Conservation (phyloP, 257 asterid genomes). For the Solanum etuberosum region DNA sequence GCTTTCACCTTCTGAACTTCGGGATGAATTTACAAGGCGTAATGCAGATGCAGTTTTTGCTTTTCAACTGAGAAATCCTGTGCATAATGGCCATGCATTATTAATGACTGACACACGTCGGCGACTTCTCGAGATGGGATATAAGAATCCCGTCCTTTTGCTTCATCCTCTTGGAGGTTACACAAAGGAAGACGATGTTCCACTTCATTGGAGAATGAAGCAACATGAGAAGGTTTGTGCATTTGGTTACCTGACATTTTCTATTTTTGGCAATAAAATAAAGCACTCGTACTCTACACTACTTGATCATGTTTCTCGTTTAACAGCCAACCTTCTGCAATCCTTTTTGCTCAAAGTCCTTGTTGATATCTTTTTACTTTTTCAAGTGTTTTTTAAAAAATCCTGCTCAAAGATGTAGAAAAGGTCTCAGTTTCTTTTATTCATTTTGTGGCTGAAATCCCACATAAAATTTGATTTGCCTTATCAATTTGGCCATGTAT, state of each 20-base stretch:
- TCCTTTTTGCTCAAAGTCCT: not conserved
- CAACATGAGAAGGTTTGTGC: conserved; percentile 81
- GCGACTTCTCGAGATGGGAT: conserved; percentile 82
- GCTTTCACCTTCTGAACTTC: conserved; percentile 75
- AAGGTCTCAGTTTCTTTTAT: not conserved
- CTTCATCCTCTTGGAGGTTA: conserved; percentile 86
- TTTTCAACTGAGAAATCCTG: conserved; percentile 91
- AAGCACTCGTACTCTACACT: not conserved
- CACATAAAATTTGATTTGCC: not conserved
- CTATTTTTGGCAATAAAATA: not conserved
- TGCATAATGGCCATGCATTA: conserved; percentile 92
- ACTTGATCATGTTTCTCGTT: not conserved
- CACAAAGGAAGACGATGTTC: conserved; percentile 90
- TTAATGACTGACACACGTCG: conserved; percentile 88
- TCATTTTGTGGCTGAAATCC: not conserved
- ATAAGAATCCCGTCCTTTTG: conserved; percentile 70
- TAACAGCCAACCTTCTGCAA: not conserved
- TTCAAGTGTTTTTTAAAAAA: not conserved
- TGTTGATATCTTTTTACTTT: not conserved
- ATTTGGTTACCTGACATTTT: not conserved
- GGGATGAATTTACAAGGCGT: conserved; percentile 61
- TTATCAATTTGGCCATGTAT: not conserved
- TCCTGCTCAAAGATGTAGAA: not conserved
- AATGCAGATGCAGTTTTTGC: conserved; percentile 93
- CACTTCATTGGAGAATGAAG: conserved; percentile 84